Evolutionary conservation across 345 rosid genomes (phyloP), one percentile per base, ranked within the genome.

Genomic region (Combretum micranthum): DNA sequence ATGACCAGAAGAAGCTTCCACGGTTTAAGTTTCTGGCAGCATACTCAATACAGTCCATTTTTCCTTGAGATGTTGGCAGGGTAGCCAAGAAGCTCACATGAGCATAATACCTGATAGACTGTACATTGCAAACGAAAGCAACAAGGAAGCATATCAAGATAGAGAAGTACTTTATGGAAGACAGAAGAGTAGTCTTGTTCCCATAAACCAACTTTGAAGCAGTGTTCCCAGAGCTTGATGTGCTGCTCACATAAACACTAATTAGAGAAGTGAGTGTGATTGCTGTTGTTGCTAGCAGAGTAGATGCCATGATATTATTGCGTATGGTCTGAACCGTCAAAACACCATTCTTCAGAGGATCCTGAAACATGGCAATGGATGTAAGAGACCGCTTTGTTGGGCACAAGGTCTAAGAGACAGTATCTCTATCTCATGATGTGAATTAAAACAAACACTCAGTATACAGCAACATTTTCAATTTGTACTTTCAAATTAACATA

Each of bases 251-350:
- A 21, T 84, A 83, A 55, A 92, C 87, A 51, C 89, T 71, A 56
- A 92, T 88, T 52, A 88, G 78, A 18, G 98, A 92, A 65, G 90
- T 80, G 21, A 92, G 87, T 61, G 98, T 84, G 65, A 92, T 92
- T 48, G 97, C 93, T 42, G 90, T 75, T n/a, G 90, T 92, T 47
- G 95, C 97, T 71, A 88, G 72, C 56, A 88, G 86, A 0, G 98
- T 92, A 2, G 98, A 92, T 58, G 98, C 97, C 98, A 92, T 92
- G 53, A 92, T 88, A 77, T 88, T 92, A 81, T 92, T 88, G 10
- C 98, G 85, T 61, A 92, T 72, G 19, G 97, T 92, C 64, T 92
- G 98, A 42, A 92, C 91, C 9, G 89, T 85, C 52, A 92, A 71
- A 20, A 65, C 72, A n/a, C 98, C 98, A 37, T 92, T 92, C 67